Evolutionary conservation across 2,329 filamentous ascomycete genomes (phyloP).

Genomic region (Cytospora chrysosperma): DNA sequence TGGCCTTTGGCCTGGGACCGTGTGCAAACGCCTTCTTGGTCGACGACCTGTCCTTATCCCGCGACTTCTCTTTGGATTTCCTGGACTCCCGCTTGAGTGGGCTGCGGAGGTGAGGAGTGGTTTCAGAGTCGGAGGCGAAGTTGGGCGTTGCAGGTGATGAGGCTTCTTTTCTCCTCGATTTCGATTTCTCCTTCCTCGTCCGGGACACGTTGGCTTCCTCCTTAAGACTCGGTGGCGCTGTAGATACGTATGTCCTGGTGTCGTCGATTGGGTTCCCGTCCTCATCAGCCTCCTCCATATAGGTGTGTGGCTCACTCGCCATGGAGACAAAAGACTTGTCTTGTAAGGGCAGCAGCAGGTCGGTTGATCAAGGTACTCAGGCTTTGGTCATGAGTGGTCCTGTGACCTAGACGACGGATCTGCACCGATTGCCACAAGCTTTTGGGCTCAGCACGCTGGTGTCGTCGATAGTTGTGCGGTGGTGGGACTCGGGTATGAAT

Average conservation of each 20-base stretch:
- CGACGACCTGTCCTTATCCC: constrained; percentile 29
- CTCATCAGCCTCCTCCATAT: constrained; percentile 54
- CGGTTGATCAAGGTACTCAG: neutral
- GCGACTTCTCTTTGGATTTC: constrained; percentile 33
- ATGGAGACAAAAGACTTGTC: constrained; percentile 37
- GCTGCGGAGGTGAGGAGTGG: constrained; percentile 40
- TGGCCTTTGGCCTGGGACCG: constrained; percentile 32
- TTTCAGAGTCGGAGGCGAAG: constrained; percentile 43
- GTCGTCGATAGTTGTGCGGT: neutral
- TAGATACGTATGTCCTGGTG: constrained; percentile 46
- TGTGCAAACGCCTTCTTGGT: constrained; percentile 30
- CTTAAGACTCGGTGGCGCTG: constrained; percentile 44
- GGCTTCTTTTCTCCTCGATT: constrained; percentile 40
- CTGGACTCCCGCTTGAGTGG: constrained; percentile 35
- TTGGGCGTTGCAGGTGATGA: constrained; percentile 34
- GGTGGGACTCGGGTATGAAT: constrained; percentile 10
- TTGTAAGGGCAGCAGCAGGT: neutral
- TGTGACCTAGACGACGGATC: neutral
- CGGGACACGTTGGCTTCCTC: constrained; percentile 54
- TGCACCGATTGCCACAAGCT: neutral
- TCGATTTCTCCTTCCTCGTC: constrained; percentile 42
- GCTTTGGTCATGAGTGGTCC: constrained; percentile 5
- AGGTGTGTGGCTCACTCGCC: constrained; percentile 41
- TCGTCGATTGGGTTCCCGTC: constrained; percentile 42
- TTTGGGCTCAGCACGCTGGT: constrained; percentile 15